phyloP scores from a whole-genome alignment of 768 basidiomycete genomes.

The Termitomyces heimii region DNA sequence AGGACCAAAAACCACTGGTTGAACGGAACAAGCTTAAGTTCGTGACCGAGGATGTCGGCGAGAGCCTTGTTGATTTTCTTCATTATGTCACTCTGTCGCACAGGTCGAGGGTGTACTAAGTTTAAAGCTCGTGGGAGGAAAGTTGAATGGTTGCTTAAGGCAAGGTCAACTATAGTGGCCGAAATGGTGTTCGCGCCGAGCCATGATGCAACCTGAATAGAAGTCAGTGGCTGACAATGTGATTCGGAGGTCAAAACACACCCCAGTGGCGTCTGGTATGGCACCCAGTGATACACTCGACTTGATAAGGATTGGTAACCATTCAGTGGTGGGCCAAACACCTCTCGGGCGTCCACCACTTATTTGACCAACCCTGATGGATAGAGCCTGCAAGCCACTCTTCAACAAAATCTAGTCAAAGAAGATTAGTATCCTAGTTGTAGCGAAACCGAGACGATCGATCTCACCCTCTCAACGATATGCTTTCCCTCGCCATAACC shows the following conservation, averaged over 20 bases:
- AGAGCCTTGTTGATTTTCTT: neutral
- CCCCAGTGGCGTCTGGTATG: constrained; percentile 22
- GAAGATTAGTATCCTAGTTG: neutral
- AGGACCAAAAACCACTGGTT: constrained; percentile 14
- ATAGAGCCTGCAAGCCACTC: constrained; percentile 24
- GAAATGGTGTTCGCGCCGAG: constrained; percentile 22
- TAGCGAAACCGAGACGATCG: neutral
- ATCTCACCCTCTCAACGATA: constrained; percentile 24
- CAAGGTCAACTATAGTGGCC: constrained; percentile 20
- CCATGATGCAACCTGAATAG: constrained; percentile 22
- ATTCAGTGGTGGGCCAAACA: constrained; percentile 30
- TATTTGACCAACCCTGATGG: constrained; percentile 32
- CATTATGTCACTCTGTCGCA: constrained; percentile 13
- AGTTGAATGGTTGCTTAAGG: constrained; percentile 14
- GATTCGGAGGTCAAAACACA: constrained; percentile 10
- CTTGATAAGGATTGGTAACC: constrained; percentile 33
- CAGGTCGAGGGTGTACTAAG: constrained; percentile 26
- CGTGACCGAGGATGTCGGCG: neutral
- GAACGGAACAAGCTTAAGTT: constrained; percentile 4
- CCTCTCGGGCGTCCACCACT: constrained; percentile 27
- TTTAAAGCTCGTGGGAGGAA: constrained; percentile 18
- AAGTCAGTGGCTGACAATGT: neutral
- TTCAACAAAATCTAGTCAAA: constrained; percentile 20
- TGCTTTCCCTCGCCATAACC: constrained; percentile 28
- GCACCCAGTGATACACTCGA: constrained; percentile 23